A percentile compares a stretch with the other conserved stretches of the same genome.
phyloP scores from a whole-genome alignment of 2,329 filamentous ascomycete genomes.

The Aspergillaceae sp. region DNA sequence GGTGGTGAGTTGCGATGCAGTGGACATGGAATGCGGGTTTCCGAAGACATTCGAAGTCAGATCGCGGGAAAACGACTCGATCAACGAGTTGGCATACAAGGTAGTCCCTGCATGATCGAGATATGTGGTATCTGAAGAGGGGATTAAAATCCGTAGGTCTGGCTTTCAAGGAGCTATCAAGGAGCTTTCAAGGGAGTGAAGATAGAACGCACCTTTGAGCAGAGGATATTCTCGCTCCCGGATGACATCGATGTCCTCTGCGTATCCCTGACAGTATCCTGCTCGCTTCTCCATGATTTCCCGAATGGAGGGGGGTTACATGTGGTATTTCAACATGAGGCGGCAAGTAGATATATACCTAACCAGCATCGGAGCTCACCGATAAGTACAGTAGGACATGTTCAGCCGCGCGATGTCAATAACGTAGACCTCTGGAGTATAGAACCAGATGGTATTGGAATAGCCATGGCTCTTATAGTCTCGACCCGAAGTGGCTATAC shows the following conservation, averaged over 20 bases:
- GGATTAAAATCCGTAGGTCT: neutral
- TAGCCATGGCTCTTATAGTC: neutral
- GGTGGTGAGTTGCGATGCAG: constrained; percentile 68
- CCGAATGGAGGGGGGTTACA: neutral
- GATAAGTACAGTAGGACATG: neutral
- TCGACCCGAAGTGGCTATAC: no score
- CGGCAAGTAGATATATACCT: neutral
- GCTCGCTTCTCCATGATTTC: neutral
- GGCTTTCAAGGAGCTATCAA: neutral
- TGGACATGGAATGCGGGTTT: constrained; percentile 83
- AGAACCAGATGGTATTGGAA: neutral
- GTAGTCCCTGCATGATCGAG: constrained; percentile 96
- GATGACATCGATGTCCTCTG: constrained; percentile 41
- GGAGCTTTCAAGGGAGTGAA: no score
- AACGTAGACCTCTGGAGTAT: neutral
- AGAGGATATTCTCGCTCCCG: constrained; percentile 41
- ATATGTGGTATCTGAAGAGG: constrained; percentile 58
- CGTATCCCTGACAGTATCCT: constrained; percentile 26
- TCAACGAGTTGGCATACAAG: constrained; percentile 66
- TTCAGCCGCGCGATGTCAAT: neutral
- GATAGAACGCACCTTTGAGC: constrained; percentile 25
- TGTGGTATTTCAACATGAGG: no score
- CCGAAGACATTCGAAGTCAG: constrained; percentile 74
- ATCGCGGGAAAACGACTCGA: constrained; percentile 70
- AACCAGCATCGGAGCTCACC: neutral